Percentiles rank a stretch among this genome's conserved stretches.
Evolutionary conservation across 495 filamentous ascomycete genomes (phyloP).

Genomic region (Xylaria venustula): DNA sequence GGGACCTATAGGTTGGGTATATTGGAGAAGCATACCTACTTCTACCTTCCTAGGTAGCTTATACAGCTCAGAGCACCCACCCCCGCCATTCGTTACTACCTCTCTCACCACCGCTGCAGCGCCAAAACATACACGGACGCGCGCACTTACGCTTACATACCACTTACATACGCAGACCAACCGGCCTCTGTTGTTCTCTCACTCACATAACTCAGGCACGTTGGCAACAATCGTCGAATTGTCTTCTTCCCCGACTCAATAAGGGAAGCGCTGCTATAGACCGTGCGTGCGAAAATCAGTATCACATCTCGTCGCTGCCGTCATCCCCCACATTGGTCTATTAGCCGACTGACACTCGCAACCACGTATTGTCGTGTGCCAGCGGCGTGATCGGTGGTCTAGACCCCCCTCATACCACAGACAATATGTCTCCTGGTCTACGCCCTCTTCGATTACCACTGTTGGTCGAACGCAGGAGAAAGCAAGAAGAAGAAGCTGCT

Average conservation of each 20-base stretch:
- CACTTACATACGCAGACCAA: not conserved
- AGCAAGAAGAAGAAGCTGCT: slow-evolving; percentile 33
- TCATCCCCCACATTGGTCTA: not conserved
- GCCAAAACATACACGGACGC: slow-evolving; percentile 14
- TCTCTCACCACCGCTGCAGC: slow-evolving; percentile 11
- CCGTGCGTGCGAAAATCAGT: not conserved
- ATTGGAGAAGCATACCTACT: slow-evolving; percentile 24
- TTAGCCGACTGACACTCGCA: not conserved
- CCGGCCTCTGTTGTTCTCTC: not conserved
- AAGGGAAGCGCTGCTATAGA: not conserved
- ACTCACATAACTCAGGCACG: not conserved
- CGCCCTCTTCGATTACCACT: slow-evolving; percentile 50
- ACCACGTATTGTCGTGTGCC: not conserved
- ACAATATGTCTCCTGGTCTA: slow-evolving; percentile 50
- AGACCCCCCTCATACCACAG: slow-evolving; percentile 1
- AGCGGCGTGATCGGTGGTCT: slow-evolving; percentile 13
- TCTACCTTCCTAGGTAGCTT: too few species aligned
- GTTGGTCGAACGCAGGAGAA: slow-evolving; percentile 51
- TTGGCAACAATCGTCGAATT: not conserved
- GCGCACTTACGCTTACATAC: slow-evolving; percentile 16
- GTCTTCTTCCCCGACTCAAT: not conserved
- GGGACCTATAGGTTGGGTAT: slow-evolving; percentile 3
- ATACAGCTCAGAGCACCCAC: slow-evolving; percentile 12
- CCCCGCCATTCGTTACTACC: slow-evolving; percentile 5
- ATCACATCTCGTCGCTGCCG: not conserved